Conservation (phyloP, 805 yeast species). For the Candida schatavii region DNA sequence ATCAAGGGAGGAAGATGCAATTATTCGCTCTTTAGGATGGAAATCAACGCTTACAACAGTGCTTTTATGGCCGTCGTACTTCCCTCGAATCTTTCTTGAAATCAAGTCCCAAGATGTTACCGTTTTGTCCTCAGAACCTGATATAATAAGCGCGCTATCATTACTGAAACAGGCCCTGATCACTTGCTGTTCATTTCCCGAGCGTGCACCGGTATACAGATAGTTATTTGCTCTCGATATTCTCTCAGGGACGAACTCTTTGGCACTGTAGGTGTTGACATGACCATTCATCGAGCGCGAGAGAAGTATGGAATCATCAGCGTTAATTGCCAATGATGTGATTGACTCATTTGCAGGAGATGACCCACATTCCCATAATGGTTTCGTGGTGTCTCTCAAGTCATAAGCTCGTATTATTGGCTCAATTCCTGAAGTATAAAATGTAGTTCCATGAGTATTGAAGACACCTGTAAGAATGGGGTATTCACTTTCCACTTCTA, state of each 20-base stretch:
- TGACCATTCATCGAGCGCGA: constrained; percentile 58
- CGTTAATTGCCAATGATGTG: constrained; percentile 51
- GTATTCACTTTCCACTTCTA: constrained; percentile 43
- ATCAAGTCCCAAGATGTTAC: constrained; percentile 60
- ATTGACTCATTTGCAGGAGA: constrained; percentile 45
- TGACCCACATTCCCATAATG: constrained; percentile 45
- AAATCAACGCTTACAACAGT: constrained; percentile 59
- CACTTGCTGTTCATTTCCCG: constrained; percentile 50
- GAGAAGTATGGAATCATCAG: constrained; percentile 45
- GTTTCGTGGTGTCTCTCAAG: constrained; percentile 37
- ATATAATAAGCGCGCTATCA: constrained; percentile 37
- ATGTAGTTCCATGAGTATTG: constrained; percentile 34
- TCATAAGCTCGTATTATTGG: constrained; percentile 63
- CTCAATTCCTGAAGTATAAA: constrained; percentile 68
- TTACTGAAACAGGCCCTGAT: constrained; percentile 49
- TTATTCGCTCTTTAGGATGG: constrained; percentile 39
- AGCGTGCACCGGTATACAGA: constrained; percentile 56
- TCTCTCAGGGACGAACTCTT: constrained; percentile 38
- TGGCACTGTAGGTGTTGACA: constrained; percentile 56
- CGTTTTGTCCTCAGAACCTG: constrained; percentile 65
- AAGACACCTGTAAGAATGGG: constrained; percentile 54
- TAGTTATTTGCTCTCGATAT: constrained; percentile 42
- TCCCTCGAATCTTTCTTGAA: constrained; percentile 44
- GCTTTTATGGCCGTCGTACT: constrained; percentile 60
- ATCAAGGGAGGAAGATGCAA: constrained; percentile 54